phyloP scores from a whole-genome alignment of 148 eudicot species.

The Cornus kousa region DNA sequence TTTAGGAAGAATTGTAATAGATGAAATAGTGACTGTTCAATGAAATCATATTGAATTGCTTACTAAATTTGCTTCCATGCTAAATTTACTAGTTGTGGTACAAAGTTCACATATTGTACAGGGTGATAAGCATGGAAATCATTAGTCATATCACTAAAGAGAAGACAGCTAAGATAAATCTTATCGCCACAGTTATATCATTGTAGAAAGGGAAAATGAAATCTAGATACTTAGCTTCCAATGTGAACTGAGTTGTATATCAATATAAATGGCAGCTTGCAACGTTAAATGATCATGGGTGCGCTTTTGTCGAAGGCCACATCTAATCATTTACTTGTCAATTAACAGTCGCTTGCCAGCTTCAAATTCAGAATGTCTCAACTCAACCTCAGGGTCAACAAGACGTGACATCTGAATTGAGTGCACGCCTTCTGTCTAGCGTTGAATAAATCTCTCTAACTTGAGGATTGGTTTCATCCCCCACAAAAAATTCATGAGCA shows the following conservation, averaged over 20 bases:
- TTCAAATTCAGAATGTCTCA: conserved; percentile 10
- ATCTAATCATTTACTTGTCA: neutral
- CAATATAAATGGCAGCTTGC: neutral
- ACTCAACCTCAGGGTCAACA: conserved; percentile 11
- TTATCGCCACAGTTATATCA: neutral
- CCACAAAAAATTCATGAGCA: conserved; percentile 56
- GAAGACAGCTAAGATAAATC: neutral
- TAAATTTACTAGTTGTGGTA: neutral
- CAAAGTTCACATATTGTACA: neutral
- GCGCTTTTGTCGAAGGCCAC: neutral
- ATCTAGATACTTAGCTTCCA: neutral
- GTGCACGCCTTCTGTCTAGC: conserved; percentile 24
- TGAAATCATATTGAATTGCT: too few relatives aligned
- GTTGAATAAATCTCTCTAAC: conserved; percentile 42
- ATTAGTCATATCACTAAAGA: neutral
- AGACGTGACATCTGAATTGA: conserved; percentile 21
- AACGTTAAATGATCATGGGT: neutral
- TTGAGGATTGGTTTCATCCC: conserved; percentile 44
- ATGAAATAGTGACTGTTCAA: too few relatives aligned
- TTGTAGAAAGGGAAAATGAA: neutral
- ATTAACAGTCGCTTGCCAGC: too few relatives aligned
- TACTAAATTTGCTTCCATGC: too few relatives aligned
- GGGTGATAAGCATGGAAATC: neutral
- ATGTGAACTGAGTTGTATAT: neutral
- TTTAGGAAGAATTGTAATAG: too few relatives aligned